phyloP scores from a whole-genome alignment of 352 stramenopile species.

The Stephanocyclus meneghinianus region DNA sequence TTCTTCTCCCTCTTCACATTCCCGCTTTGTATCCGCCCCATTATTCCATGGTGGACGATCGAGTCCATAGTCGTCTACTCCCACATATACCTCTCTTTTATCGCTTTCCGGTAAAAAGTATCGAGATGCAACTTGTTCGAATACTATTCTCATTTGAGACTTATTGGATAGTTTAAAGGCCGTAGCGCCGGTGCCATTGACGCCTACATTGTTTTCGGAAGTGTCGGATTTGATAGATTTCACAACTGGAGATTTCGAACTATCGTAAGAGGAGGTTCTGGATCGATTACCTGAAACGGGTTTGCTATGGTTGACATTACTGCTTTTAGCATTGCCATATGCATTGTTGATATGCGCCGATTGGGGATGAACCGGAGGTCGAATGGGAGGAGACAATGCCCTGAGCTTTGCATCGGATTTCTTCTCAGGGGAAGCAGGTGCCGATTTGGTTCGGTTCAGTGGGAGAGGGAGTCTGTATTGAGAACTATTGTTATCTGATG shows the following conservation, averaged over 20 bases:
- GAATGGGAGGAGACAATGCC: conserved; percentile 1
- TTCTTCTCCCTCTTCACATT: neutral
- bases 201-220: too few relatives aligned
- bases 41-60: neutral
- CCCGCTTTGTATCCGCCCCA: neutral
- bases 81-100: neutral
- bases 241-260: neutral
- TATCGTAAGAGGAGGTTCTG: neutral
- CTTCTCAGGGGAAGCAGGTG: neutral
- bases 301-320: neutral
- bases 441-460: conserved; percentile 1
- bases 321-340: neutral
- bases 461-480: neutral
- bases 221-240: neutral
- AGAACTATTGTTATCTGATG: neutral
- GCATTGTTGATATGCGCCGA: neutral
- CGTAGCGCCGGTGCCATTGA: too few relatives aligned
- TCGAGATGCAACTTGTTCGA: conserved; percentile 34
- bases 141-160: conserved; percentile 28
- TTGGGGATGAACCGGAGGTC: neutral
- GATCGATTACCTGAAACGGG: neutral
- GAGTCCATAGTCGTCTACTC: conserved; percentile 5
- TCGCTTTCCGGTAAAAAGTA: conserved; percentile 28
- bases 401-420: neutral
- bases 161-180: conserved; percentile 7